These are phyloP conservation scores for Aristolochia californica DNA, from an alignment of 164 flowering plant genomes.

Conservation along the genomic window DNA sequence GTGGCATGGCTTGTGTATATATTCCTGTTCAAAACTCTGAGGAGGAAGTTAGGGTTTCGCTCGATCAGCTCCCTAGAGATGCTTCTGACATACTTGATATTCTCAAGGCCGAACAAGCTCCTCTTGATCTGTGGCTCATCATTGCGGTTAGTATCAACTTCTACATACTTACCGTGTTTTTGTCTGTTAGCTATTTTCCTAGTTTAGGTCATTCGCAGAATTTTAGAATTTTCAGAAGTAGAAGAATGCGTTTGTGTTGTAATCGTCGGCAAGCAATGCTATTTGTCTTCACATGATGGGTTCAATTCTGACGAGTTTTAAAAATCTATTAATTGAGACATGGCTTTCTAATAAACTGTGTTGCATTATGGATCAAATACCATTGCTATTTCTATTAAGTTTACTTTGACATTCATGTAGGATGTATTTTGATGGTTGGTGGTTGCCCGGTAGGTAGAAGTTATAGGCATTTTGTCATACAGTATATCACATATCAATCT, in stretches of 20 bases:
- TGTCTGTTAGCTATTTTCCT: background rate
- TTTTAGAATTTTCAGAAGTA: background rate
- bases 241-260: background rate
- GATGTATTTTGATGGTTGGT: background rate
- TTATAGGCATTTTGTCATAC: no score
- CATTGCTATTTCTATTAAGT: background rate
- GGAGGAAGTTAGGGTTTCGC: conserved; percentile 85
- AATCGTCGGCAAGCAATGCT: background rate
- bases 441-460: no score
- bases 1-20: conserved; percentile 67
- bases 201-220: background rate
- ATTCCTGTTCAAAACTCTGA: conserved; percentile 92
- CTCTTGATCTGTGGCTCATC: conserved; percentile 96
- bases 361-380: no score
- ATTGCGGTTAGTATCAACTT: conserved; percentile 50
- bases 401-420: background rate
- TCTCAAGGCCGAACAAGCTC: conserved; percentile 97
- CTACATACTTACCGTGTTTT: background rate
- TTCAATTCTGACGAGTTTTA: no score
- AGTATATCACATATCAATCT: no score
- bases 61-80: conserved; percentile 88
- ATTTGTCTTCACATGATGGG: background rate
- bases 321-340: no score
- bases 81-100: conserved; percentile 95
- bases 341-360: no score